A percentile compares a stretch with the other conserved stretches of the same genome.
Conservation (phyloP, 2,329 filamentous ascomycete species). For the Penicillium crustosum region DNA sequence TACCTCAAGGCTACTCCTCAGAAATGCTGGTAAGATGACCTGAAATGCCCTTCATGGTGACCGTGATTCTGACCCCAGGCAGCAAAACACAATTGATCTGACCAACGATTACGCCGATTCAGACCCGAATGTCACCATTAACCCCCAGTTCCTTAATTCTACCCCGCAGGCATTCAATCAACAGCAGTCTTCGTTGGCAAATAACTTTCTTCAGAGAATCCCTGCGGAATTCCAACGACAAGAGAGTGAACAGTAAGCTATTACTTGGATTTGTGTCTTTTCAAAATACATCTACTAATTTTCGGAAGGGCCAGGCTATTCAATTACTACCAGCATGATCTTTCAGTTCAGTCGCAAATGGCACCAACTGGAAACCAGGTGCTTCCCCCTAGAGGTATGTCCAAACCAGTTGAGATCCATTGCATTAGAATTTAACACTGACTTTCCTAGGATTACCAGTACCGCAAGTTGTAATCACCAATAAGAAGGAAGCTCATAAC, state of each 20-base stretch:
- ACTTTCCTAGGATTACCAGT: neutral
- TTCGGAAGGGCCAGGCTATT: constrained; percentile 19
- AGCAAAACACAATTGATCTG: constrained; percentile 33
- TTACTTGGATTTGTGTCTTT: neutral
- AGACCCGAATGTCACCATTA: constrained; percentile 34
- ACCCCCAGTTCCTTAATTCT: constrained; percentile 41
- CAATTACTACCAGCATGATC: constrained; percentile 30
- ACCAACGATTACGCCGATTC: constrained; percentile 31
- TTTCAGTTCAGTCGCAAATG: constrained; percentile 27
- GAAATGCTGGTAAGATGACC: constrained; percentile 26
- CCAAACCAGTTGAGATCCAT: neutral
- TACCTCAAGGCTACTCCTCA: constrained; percentile 29
- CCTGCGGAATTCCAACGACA: constrained; percentile 28
- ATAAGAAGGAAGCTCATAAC: constrained; percentile 26
- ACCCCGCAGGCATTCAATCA: constrained; percentile 24
- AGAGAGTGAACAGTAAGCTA: constrained; percentile 31
- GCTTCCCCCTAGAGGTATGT: constrained; percentile 5
- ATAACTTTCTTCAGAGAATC: constrained; percentile 31
- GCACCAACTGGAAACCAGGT: constrained; percentile 1
- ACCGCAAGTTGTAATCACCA: constrained; percentile 12
- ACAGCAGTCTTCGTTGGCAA: constrained; percentile 25
- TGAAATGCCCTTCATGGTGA: neutral
- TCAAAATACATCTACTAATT: neutral
- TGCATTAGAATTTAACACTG: neutral
- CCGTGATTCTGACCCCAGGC: constrained; percentile 13